Evolutionary conservation across 495 filamentous ascomycete species (phyloP).

Genomic region (Penicillium ochrochloron): DNA sequence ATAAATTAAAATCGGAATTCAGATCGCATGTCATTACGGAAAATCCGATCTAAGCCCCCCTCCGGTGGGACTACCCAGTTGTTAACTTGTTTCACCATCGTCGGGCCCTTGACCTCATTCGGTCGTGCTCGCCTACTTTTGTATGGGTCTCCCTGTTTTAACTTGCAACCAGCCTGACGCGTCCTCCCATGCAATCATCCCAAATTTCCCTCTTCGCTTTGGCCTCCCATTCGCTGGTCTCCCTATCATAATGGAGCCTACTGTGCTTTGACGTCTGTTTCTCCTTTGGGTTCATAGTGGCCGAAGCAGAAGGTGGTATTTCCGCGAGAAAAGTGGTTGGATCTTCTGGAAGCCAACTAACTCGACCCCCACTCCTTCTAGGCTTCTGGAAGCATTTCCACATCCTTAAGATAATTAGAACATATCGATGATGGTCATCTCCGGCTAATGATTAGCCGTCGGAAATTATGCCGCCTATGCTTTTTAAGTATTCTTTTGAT

Average conservation of each 20-base stretch:
- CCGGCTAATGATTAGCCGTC: constrained; percentile 1
- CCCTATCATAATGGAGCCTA: constrained; percentile 2
- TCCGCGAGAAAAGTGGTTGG: constrained; percentile 1
- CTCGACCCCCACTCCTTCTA: background rate
- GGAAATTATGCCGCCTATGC: background rate
- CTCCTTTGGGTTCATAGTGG: background rate
- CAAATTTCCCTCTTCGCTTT: background rate
- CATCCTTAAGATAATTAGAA: background rate
- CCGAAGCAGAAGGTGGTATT: constrained; percentile 16
- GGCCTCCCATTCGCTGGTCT: constrained; percentile 9
- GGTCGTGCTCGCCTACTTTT: constrained; percentile 24
- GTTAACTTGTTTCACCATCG: constrained; percentile 40
- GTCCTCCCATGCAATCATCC: constrained; percentile 30
- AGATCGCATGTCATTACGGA: background rate
- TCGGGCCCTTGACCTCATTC: constrained; percentile 42
- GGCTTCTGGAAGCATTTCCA: background rate
- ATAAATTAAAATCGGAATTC: constrained; percentile 3
- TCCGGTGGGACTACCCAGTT: constrained; percentile 19
- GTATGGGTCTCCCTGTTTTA: constrained; percentile 25
- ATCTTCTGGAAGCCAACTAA: background rate
- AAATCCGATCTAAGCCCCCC: constrained; percentile 11
- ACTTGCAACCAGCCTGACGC: constrained; percentile 42
- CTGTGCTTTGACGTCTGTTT: background rate
- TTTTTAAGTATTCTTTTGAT: constrained; percentile 4
- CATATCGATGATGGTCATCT: background rate